These are phyloP conservation scores for Colletotrichum musae DNA, from an alignment of 2,329 filamentous ascomycete species.

Conservation along the genomic window DNA sequence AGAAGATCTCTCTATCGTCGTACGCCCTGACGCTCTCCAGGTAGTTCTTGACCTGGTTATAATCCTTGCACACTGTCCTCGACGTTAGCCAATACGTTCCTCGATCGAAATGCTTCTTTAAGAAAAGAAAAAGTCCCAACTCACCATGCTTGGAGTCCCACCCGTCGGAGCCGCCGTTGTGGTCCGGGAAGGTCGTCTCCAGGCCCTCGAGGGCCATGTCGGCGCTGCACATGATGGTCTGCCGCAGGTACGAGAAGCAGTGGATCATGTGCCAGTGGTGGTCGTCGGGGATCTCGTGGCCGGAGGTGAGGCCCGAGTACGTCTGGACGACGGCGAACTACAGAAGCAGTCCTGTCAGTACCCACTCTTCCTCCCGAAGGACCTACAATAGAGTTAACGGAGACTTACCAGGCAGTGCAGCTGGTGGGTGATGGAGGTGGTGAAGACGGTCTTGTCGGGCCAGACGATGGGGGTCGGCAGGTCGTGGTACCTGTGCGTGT, in stretches of 20 bases:
- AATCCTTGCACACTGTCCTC: slow-evolving; percentile 59
- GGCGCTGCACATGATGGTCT: slow-evolving; percentile 62
- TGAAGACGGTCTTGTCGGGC: slow-evolving; percentile 55
- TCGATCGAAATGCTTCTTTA: no score
- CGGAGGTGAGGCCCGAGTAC: slow-evolving; percentile 58
- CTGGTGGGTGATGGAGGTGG: slow-evolving; percentile 60
- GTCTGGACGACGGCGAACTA: slow-evolving; percentile 59
- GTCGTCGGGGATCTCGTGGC: slow-evolving; percentile 57
- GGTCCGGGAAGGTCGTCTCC: slow-evolving; percentile 62
- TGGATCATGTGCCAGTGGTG: slow-evolving; percentile 64
- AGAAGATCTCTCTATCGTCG: slow-evolving; percentile 61
- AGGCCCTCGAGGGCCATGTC: slow-evolving; percentile 62
- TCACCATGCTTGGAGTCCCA: slow-evolving; percentile 63
- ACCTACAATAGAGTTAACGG: no score
- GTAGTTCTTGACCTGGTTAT: slow-evolving; percentile 57
- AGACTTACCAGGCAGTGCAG: slow-evolving; percentile 59
- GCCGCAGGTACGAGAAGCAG: slow-evolving; percentile 64
- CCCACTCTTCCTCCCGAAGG: no score
- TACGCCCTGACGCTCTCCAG: slow-evolving; percentile 61
- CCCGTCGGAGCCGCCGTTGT: slow-evolving; percentile 61
- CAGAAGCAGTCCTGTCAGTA: not conserved
- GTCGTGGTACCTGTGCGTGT: slow-evolving; percentile 54
- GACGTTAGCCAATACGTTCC: not conserved
- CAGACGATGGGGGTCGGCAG: slow-evolving; percentile 54
- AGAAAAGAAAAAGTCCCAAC: no score